These are phyloP conservation scores for Mycosphaerella arachidis DNA, from an alignment of 2,329 filamentous ascomycete species.

Conservation along the genomic window DNA sequence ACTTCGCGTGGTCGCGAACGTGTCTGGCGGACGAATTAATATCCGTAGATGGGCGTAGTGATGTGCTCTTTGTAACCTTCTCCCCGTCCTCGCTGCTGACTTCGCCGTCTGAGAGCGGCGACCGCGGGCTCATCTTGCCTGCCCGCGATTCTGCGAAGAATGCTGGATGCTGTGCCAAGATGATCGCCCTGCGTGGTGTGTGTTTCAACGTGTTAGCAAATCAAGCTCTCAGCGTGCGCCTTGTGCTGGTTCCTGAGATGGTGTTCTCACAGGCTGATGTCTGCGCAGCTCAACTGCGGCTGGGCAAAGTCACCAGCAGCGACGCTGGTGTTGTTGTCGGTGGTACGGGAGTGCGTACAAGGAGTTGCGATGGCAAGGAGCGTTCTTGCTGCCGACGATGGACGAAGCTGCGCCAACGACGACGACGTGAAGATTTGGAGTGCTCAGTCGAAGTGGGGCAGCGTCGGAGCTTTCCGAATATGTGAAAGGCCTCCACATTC, in stretches of 20 bases:
- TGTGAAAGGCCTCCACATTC: too few species aligned
- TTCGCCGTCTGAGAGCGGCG: constrained; percentile 81
- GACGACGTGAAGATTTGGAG: not conserved
- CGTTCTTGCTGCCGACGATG: not conserved
- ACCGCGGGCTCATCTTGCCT: constrained; percentile 37
- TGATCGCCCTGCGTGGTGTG: constrained; percentile 20
- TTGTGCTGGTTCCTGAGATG: constrained; percentile 19
- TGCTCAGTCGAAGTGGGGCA: not conserved
- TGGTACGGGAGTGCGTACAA: not conserved
- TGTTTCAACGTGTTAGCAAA: constrained; percentile 27
- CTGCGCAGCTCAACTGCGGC: constrained; percentile 8
- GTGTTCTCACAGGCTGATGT: constrained; percentile 29
- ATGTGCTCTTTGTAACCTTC: constrained; percentile 73
- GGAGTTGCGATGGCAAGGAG: constrained; percentile 3
- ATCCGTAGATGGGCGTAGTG: constrained; percentile 69
- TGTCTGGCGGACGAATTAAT: constrained; percentile 91
- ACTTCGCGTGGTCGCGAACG: constrained; percentile 13
- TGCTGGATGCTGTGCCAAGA: constrained; percentile 10
- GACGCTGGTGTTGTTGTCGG: constrained; percentile 8
- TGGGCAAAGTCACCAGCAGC: constrained; percentile 6
- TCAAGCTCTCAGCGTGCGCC: constrained; percentile 8
- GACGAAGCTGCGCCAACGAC: not conserved
- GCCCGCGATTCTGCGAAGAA: not conserved
- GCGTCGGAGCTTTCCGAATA: not conserved
- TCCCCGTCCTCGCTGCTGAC: constrained; percentile 63